A percentile compares a stretch with the other conserved stretches of the same genome.
phyloP scores from a whole-genome alignment of 805 yeast genomes.

The Tetrapisispora pingtungensis region DNA sequence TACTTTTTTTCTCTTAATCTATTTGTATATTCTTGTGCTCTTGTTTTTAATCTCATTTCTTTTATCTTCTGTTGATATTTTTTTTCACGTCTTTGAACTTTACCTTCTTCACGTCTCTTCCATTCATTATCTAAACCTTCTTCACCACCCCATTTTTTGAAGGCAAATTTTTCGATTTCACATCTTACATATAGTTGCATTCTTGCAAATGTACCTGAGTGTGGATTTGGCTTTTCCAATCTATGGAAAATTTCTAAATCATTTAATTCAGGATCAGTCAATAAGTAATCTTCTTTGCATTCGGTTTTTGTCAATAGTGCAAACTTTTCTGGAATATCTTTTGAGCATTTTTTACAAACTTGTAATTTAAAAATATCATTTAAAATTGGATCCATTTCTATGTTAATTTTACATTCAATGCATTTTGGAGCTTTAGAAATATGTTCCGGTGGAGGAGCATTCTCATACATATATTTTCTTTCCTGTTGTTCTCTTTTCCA shows the following conservation, averaged over 20 bases:
- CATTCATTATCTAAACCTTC: conserved; percentile 89
- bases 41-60: conserved; percentile 82
- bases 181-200: conserved; percentile 87
- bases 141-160: conserved; percentile 87
- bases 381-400: conserved; percentile 67
- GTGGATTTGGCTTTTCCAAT: conserved; percentile 89
- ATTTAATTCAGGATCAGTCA: conserved; percentile 86
- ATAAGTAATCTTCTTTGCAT: conserved; percentile 80
- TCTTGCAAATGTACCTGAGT: conserved; percentile 73
- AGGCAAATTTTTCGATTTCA: conserved; percentile 90
- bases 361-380: conserved; percentile 58
- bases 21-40: conserved; percentile 85
- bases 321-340: conserved; percentile 73
- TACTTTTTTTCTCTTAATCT: conserved; percentile 50
- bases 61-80: conserved; percentile 66
- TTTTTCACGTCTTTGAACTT: conserved; percentile 64
- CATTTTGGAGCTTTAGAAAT: conserved; percentile 71
- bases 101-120: conserved; percentile 67
- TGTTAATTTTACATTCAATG: conserved; percentile 63
- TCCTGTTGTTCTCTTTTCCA: conserved; percentile 51
- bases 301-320: conserved; percentile 90
- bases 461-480: conserved; percentile 42
- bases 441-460: conserved; percentile 64
- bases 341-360: conserved; percentile 74
- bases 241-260: conserved; percentile 62